Evolutionary conservation across 2,329 filamentous ascomycete genomes (phyloP).

Genomic region (Aureobasidium uvarum): DNA sequence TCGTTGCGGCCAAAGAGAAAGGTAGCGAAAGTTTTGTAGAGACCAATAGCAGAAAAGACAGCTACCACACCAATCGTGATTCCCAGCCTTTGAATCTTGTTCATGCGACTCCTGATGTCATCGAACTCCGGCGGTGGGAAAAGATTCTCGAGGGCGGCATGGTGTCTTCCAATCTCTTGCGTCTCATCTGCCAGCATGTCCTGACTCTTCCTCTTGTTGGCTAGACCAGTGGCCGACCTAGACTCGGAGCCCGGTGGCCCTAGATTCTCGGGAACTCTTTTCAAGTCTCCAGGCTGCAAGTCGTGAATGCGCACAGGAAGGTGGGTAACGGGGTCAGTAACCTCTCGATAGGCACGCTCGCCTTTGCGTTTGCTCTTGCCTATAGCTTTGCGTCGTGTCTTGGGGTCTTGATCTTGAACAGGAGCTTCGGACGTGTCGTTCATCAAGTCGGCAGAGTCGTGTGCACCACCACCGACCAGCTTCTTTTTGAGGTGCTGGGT

Average conservation of each 20-base stretch:
- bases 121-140: constrained; percentile 56
- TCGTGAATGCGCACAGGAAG: constrained; percentile 67
- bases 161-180: constrained; percentile 43
- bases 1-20: constrained; percentile 4
- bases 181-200: constrained; percentile 47
- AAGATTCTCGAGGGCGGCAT: constrained; percentile 50
- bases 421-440: constrained; percentile 49
- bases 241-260: constrained; percentile 41
- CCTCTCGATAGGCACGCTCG: constrained; percentile 55
- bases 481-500: constrained; percentile 27
- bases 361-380: constrained; percentile 48
- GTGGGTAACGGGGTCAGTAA: constrained; percentile 72
- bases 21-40: neutral
- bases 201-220: constrained; percentile 47
- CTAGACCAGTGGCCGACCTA: constrained; percentile 47
- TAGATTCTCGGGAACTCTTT: constrained; percentile 45
- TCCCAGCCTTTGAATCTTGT: constrained; percentile 17
- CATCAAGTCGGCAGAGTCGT: constrained; percentile 32
- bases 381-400: constrained; percentile 50
- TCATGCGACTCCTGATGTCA: constrained; percentile 36
- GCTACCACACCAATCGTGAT: constrained; percentile 16
- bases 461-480: constrained; percentile 28
- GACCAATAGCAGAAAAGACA: neutral
- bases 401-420: constrained; percentile 42
- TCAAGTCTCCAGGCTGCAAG: constrained; percentile 38